These are phyloP conservation scores for Leptodermis oblonga DNA, from an alignment of 257 asterid genomes.

Conservation along the genomic window DNA sequence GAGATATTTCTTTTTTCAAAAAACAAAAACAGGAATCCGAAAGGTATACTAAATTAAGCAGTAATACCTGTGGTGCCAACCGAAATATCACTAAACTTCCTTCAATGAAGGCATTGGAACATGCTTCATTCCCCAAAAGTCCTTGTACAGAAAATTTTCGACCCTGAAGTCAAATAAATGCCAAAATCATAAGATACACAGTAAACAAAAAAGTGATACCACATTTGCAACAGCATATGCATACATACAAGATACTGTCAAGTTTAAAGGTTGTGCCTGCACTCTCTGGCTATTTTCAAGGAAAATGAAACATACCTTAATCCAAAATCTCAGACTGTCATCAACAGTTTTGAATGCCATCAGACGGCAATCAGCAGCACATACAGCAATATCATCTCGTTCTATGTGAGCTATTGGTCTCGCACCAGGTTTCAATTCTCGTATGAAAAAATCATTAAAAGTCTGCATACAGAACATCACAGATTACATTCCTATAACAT, in stretches of 20 bases:
- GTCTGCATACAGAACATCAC: slow-evolving; percentile 50
- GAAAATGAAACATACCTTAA: slow-evolving; percentile 57
- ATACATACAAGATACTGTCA: not conserved
- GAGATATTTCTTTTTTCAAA: slow-evolving; percentile 8
- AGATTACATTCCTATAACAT: not conserved
- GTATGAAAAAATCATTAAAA: slow-evolving; percentile 80
- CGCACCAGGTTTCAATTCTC: slow-evolving; percentile 77
- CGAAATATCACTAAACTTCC: slow-evolving; percentile 93
- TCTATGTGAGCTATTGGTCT: slow-evolving; percentile 64
- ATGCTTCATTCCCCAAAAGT: slow-evolving; percentile 75
- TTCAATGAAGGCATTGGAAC: slow-evolving; percentile 52
- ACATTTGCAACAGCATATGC: not conserved
- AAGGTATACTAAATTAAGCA: slow-evolving; percentile 8
- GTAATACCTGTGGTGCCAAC: slow-evolving; percentile 93
- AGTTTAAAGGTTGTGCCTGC: not conserved
- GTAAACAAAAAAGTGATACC: not conserved
- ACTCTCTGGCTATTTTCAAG: not conserved
- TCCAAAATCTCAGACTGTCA: slow-evolving; percentile 82
- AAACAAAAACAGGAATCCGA: not conserved
- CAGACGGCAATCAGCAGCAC: slow-evolving; percentile 92
- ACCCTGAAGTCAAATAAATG: slow-evolving; percentile 47
- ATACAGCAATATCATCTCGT: slow-evolving; percentile 71
- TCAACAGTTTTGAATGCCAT: slow-evolving; percentile 68
- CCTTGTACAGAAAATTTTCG: slow-evolving; percentile 86
- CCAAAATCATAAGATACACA: slow-evolving; percentile 11